Evolutionary conservation across 2,329 filamentous ascomycete genomes (phyloP).

Genomic region (Zasmidium citrigriseum): DNA sequence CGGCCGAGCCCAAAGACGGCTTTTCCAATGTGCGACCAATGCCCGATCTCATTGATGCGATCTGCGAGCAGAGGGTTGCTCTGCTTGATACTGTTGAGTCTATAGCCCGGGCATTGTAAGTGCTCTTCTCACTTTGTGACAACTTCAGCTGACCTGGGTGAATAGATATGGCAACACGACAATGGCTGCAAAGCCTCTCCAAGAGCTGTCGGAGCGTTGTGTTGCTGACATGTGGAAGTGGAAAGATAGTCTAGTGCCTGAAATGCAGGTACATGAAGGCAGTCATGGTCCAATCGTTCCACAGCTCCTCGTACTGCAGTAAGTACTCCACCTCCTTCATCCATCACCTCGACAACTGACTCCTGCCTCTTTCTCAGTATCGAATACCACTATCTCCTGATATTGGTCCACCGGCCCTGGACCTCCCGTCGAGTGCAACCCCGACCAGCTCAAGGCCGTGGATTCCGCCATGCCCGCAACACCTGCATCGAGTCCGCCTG

Average conservation of each 20-base stretch:
- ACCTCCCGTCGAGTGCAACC: slow-evolving; percentile 46
- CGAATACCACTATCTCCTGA: slow-evolving; percentile 48
- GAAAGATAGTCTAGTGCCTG: slow-evolving; percentile 43
- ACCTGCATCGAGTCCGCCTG: slow-evolving; percentile 46
- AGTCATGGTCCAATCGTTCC: neutral
- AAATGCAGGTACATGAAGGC: slow-evolving; percentile 36
- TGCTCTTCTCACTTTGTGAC: neutral
- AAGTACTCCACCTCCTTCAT: neutral
- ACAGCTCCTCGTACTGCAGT: slow-evolving; percentile 20
- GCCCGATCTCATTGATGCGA: neutral
- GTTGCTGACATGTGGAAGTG: slow-evolving; percentile 41
- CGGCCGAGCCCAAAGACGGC: neutral
- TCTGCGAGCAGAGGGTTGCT: slow-evolving; percentile 32
- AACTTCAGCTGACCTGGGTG: neutral
- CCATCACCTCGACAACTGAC: neutral
- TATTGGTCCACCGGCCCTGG: slow-evolving; percentile 48
- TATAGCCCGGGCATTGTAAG: slow-evolving; percentile 42
- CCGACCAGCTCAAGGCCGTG: slow-evolving; percentile 43
- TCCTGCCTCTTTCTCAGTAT: slow-evolving; percentile 24
- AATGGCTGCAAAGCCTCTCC: slow-evolving; percentile 38
- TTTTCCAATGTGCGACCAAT: slow-evolving; percentile 17
- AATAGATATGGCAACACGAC: slow-evolving; percentile 15
- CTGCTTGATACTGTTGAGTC: slow-evolving; percentile 48
- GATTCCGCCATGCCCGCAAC: slow-evolving; percentile 45
- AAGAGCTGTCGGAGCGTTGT: slow-evolving; percentile 41